Evolutionary conservation across 2,329 filamentous ascomycete genomes (phyloP).

Genomic region (Cordyceps javanica): DNA sequence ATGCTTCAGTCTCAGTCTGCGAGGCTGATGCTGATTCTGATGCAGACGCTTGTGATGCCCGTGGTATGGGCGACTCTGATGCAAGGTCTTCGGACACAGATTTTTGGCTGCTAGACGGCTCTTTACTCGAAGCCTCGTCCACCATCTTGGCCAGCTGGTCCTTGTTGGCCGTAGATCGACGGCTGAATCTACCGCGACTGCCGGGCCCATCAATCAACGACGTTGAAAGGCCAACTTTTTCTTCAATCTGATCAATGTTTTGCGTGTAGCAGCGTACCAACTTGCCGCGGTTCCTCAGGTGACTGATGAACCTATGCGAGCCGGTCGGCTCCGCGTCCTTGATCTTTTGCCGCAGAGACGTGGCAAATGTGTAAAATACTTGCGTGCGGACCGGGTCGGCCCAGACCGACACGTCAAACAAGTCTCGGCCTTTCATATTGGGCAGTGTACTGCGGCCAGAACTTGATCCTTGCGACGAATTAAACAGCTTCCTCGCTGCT

Average conservation of each 20-base stretch:
- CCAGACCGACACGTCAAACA: constrained; percentile 68
- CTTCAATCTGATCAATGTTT: constrained; percentile 69
- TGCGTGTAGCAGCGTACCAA: constrained; percentile 69
- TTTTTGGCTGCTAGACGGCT: constrained; percentile 13
- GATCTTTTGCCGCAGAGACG: constrained; percentile 59
- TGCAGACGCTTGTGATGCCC: neutral
- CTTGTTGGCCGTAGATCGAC: constrained; percentile 33
- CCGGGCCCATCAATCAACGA: constrained; percentile 57
- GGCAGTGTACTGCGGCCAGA: constrained; percentile 36
- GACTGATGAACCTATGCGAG: constrained; percentile 63
- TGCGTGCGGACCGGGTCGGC: constrained; percentile 60
- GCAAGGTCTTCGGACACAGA: constrained; percentile 6
- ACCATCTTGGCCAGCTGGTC: constrained; percentile 32
- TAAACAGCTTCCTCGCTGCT: constrained; percentile 32
- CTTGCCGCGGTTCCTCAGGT: constrained; percentile 60
- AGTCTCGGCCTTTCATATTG: constrained; percentile 62
- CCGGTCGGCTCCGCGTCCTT: constrained; percentile 56
- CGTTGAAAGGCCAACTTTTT: constrained; percentile 61
- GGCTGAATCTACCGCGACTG: constrained; percentile 53
- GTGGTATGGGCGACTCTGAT: neutral
- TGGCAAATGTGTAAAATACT: constrained; percentile 67
- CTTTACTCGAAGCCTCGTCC: constrained; percentile 23
- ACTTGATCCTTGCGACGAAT: constrained; percentile 33
- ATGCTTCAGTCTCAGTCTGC: constrained; percentile 16
- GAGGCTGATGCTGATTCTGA: neutral